Conservation (phyloP, 2,329 filamentous ascomycete species). For the Colletotrichum zoysiae region DNA sequence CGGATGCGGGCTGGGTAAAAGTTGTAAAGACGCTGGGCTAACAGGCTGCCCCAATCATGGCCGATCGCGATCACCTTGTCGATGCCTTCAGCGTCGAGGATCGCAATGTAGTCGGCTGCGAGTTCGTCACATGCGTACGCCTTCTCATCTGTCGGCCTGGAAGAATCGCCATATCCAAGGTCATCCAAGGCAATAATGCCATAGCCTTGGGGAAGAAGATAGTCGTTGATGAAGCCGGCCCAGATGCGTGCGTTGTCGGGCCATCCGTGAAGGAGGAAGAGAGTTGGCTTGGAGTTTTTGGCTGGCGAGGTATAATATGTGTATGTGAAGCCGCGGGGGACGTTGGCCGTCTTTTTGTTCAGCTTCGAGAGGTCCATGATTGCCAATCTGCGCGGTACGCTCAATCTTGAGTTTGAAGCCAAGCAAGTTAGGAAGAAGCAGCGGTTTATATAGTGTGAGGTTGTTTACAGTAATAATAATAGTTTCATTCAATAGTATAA, state of each 20-base stretch:
- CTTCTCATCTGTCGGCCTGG: conserved; percentile 54
- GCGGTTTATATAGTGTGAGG: neutral
- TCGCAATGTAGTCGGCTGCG: conserved; percentile 54
- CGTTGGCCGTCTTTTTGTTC: conserved; percentile 47
- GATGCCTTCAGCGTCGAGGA: conserved; percentile 54
- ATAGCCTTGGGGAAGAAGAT: conserved; percentile 53
- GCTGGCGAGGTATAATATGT: conserved; percentile 54
- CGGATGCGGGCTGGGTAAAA: conserved; percentile 55
- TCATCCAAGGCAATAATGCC: conserved; percentile 55
- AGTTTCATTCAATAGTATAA: too few relatives aligned
- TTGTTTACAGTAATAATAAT: neutral
- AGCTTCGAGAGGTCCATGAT: conserved; percentile 45
- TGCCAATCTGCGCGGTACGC: neutral
- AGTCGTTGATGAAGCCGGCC: conserved; percentile 54
- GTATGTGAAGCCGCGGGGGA: conserved; percentile 53
- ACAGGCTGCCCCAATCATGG: conserved; percentile 62
- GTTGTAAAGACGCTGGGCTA: conserved; percentile 57
- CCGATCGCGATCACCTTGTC: conserved; percentile 56
- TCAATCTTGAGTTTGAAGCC: neutral
- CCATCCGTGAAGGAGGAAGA: conserved; percentile 63
- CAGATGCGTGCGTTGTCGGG: conserved; percentile 61
- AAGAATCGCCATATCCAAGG: conserved; percentile 55
- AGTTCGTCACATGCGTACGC: conserved; percentile 54
- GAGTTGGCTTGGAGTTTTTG: conserved; percentile 47
- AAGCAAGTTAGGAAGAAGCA: neutral